phyloP scores from a whole-genome alignment of 208 protist genomes.

The Sergeia podlipaevii region DNA sequence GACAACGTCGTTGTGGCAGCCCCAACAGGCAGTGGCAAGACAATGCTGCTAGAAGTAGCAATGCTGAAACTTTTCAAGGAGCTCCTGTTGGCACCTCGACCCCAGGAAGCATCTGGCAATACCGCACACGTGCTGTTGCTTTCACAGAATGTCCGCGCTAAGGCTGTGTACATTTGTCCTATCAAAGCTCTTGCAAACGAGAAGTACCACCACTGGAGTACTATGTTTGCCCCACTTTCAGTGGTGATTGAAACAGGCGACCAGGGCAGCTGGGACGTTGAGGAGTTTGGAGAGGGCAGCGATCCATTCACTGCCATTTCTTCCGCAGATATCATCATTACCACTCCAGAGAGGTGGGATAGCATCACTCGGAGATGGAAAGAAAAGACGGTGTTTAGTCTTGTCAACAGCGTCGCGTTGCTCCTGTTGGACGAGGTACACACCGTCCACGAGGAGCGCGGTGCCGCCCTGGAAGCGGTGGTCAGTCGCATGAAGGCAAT shows the following conservation, averaged over 20 bases:
- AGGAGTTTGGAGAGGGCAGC: constrained; percentile 47
- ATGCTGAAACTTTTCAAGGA: constrained; percentile 80
- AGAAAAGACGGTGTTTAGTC: constrained; percentile 56
- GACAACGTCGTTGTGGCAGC: constrained; percentile 77
- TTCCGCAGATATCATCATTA: constrained; percentile 82
- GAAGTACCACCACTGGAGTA: constrained; percentile 71
- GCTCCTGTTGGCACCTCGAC: constrained; percentile 16
- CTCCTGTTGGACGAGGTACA: constrained; percentile 94
- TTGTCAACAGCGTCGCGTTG: constrained; percentile 74
- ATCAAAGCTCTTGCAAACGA: constrained; percentile 90
- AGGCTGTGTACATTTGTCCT: constrained; percentile 90
- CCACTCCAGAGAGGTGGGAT: constrained; percentile 94
- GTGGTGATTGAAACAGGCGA: constrained; percentile 96
- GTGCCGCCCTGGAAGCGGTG: constrained; percentile 89
- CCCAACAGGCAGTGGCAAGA: constrained; percentile 90
- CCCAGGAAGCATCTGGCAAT: neutral
- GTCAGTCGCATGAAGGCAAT: constrained; percentile 91
- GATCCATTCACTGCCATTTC: constrained; percentile 35
- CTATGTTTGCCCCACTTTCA: constrained; percentile 69
- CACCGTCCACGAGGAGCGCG: constrained; percentile 88
- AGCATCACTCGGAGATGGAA: constrained; percentile 91
- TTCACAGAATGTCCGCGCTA: constrained; percentile 13
- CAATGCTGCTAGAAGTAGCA: constrained; percentile 82
- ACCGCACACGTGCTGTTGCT: neutral
- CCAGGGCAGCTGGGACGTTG: constrained; percentile 88